Conservation (phyloP, 129 eudicot species). For the Pulicaria dysenterica region DNA sequence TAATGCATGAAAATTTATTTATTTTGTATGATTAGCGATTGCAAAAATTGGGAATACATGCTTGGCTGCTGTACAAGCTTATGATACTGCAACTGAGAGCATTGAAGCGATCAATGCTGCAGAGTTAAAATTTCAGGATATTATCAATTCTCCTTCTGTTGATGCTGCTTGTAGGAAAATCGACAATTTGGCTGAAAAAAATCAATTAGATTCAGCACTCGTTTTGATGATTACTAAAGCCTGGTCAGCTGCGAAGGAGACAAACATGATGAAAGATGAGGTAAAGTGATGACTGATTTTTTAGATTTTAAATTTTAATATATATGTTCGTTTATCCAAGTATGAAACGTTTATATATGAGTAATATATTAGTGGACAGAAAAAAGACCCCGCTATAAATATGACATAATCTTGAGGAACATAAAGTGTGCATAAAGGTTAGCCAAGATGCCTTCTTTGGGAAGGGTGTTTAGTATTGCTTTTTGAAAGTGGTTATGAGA, state of each 20-base stretch:
- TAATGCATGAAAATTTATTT: not conserved
- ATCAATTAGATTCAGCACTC: constrained; percentile 72
- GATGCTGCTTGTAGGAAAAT: constrained; percentile 85
- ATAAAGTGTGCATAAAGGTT: too few species aligned
- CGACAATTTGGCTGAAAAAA: constrained; percentile 71
- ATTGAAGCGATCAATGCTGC: constrained; percentile 80
- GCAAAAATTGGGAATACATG: constrained; percentile 64
- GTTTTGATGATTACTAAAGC: constrained; percentile 78
- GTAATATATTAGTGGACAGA: too few species aligned
- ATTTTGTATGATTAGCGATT: constrained; percentile 44
- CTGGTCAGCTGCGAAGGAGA: constrained; percentile 85
- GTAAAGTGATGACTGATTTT: constrained; percentile 26
- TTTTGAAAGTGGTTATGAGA: too few species aligned
- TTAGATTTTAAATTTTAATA: too few species aligned
- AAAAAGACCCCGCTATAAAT: too few species aligned
- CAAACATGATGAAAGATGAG: constrained; percentile 76
- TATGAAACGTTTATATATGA: too few species aligned
- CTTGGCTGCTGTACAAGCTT: constrained; percentile 76
- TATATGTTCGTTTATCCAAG: too few species aligned
- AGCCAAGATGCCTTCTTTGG: too few species aligned
- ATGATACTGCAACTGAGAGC: constrained; percentile 75
- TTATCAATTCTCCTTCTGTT: constrained; percentile 79
- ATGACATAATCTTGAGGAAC: too few species aligned
- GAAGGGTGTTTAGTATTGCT: too few species aligned
- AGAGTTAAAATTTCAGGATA: constrained; percentile 78